Conservation (phyloP, 805 yeast genomes). For the Saturnispora mendoncae region DNA sequence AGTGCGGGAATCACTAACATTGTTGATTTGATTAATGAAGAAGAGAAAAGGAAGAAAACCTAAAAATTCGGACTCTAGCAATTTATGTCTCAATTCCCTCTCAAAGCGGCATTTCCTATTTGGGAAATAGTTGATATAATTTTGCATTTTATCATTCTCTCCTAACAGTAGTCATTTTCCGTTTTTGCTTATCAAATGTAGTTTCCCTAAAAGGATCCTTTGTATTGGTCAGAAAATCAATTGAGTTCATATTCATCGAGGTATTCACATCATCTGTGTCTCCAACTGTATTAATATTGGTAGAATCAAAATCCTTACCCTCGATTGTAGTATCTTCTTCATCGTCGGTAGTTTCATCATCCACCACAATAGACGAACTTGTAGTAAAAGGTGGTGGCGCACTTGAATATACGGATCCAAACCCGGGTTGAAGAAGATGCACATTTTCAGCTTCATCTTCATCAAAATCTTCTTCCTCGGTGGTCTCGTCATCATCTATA, state of each 20-base stretch:
- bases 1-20: not conserved
- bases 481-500: slow-evolving; percentile 7
- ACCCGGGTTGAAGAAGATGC: slow-evolving; percentile 1
- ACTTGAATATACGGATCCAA: not conserved
- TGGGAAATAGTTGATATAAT: not conserved
- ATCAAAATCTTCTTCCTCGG: slow-evolving; percentile 18
- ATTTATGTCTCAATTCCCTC: too few relatives aligned
- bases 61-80: too few relatives aligned
- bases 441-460: slow-evolving; percentile 18
- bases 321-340: slow-evolving; percentile 4
- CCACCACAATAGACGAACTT: not conserved
- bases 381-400: not conserved
- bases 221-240: not conserved
- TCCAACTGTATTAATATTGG: too few relatives aligned
- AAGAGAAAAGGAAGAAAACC: too few relatives aligned
- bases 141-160: not conserved
- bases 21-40: not conserved
- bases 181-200: slow-evolving; percentile 8
- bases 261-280: not conserved
- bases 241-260: not conserved
- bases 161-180: slow-evolving; percentile 11
- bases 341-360: slow-evolving; percentile 1
- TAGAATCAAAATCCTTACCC: not conserved
- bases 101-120: slow-evolving; percentile 1
- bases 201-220: slow-evolving; percentile 10